Evolutionary conservation across 345 rosid species (phyloP), one percentile per base, ranked within the genome.

Genomic region (Hibiscus syriacus): DNA sequence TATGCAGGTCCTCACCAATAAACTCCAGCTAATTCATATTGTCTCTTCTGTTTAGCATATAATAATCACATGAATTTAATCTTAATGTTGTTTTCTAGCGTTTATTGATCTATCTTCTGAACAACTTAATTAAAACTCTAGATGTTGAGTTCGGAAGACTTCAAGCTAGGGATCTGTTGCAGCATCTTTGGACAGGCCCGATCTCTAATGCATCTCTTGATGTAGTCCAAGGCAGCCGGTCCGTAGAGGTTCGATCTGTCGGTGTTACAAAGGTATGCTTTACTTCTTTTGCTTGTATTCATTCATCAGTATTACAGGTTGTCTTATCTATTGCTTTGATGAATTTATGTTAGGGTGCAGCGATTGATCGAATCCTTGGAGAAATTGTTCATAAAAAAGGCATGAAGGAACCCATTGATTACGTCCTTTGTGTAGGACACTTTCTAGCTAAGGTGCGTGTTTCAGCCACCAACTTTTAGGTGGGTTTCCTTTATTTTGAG

Each of bases 121-220:
- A 36, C 22, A n/a, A 43, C 45, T 46, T 46, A 19, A n/a, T 9
- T 38, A 25, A 20, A 62, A 20, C 56, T 55, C 32, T 55, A 84
- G 88, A 84, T 75, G 63, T 80, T n/a, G 84, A 79, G 67, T 84
- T 84, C 62, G 88, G 88, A 74, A 79, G 84, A 68, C 72, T 84
- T 46, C 88, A 84, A 70, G 85, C 85, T 39, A 81, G 84, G 76
- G 88, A 84, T 58, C 68, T 84, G 79, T 69, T 84, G 81, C 88
- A 84, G 74, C 88, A 84, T 78, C 82, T 84, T 14, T 84, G 88
- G 85, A 81, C 85, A 22, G 88, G 88, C 30, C 88, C 88, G 9
- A 84, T 84, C 71, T 81, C 88, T 9, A 81, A 84, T 55, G 85
- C 88, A 20, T 76, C 88, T 1, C 79, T 81, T 45, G 88, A 81